Base-by-base conservation (phyloP, 148 eudicot species). In the Simmondsia chinensis region DNA sequence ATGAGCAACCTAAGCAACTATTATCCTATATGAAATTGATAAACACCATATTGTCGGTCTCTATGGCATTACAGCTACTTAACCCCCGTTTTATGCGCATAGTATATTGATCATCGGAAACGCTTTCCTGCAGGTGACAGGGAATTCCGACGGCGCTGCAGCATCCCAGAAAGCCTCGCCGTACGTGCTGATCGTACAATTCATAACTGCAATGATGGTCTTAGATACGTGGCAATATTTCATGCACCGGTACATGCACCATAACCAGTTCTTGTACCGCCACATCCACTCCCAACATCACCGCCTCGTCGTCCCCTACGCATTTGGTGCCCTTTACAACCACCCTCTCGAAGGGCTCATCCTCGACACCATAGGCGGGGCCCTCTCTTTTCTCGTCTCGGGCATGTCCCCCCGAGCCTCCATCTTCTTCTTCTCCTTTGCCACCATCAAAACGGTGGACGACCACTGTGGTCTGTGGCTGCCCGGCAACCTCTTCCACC, bases 171-270 rank as follows among this genome's bases (percentile, higher is more conserved):
- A 57, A 14, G 31, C 64, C 16, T 80, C 94, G 19, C 39, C 63
- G 4, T 9, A 72, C 27, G 76, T 48, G 25, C 67, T 80, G 3
- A 63, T 50, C 0, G 44, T 70, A 47, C 97, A 84, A 48, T 61
- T 89, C 26, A 13, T 74, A 2, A 44, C 61, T 6, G 97, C 80
- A 10, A 89, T 89, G 97, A 13, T 76, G 45, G 78, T 84, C 12
- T 47, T 89, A 24, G 97, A 89, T 33, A 81, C 97, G 6, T 84
- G 97, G 95, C 97, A 89, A 21, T 89, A 89, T 43, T 84, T 89
- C 60, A 75, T 80, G 93, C 97, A 88, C 32, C 65, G 97, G 13
- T 83, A 75, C 60, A 77, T 88, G 91, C 97, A 89, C 59, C 79
- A 69, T n/a, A 89, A 89, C 72, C 79, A 83, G 50, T 83, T 75